Base-by-base conservation (phyloP, 495 filamentous ascomycete species). In the Penicillium chermesinum region DNA sequence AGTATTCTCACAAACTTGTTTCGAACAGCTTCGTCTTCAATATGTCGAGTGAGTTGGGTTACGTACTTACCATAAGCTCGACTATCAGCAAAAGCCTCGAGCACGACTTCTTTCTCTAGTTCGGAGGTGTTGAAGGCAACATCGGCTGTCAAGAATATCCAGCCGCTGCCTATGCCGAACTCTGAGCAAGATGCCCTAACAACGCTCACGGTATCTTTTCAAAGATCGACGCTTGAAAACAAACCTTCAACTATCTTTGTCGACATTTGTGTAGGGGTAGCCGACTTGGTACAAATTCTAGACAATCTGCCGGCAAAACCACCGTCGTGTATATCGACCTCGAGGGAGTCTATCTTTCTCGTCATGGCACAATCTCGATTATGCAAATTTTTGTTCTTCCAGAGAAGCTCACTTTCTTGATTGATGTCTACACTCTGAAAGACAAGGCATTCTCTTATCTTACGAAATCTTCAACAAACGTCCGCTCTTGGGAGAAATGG, bases 401-500 rank as follows among this genome's bases (percentile, higher is more conserved):
- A 32, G 6, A 3, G 6, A 20, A 37, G 0, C 19, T 15, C n/a
- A 42, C 17, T 7, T 79, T 66, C 53, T 57, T 85, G 1, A 48
- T 84, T 45, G 78, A 83, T 54, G 54, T 83, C 33, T 63, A 76
- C 45, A 61, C 41, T 2, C 71, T 85, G 0, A 54, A 61, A 12
- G 12, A 49, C 13, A 20, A 35, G 38, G 73, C 77, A 0, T 84
- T 83, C 59, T 49, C 54, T 1, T 70, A 0, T 55, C 39, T 2
- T 76, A 72, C 53, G 65, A 75, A 16, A 64, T 79, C 2, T 80
- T 49, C 57, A 72, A 77, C 36, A 17, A 37, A 1, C 70, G 78
- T 0, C 78, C 77, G 7, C 44, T 81, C 1, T 33, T 49, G 6
- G 46, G 64, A 1, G 69, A 71, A 7, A 67, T 78, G 9, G 53